phyloP scores from a whole-genome alignment of 495 filamentous ascomycete species.

The Cairneyella variabilis region DNA sequence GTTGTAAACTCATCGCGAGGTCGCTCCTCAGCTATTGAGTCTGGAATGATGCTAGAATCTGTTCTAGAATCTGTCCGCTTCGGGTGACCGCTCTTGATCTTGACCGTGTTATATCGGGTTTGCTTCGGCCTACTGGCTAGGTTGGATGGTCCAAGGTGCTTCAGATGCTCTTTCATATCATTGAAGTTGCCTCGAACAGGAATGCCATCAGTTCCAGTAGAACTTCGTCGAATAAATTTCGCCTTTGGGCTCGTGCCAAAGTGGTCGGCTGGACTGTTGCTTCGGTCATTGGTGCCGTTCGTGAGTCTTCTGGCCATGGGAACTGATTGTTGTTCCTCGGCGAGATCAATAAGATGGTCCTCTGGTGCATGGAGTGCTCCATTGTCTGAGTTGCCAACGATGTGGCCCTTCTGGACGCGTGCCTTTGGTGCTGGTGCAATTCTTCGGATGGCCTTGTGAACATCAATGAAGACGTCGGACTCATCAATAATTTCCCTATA shows the following conservation, averaged over 20 bases:
- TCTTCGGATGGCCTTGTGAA: slow-evolving; percentile 92
- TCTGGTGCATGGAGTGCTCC: slow-evolving; percentile 4
- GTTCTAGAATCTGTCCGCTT: slow-evolving; percentile 7
- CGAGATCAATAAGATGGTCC: slow-evolving; percentile 35
- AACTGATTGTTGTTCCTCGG: slow-evolving; percentile 18
- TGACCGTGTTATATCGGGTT: slow-evolving; percentile 84
- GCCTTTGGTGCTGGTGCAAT: slow-evolving; percentile 28
- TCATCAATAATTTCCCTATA: slow-evolving; percentile 69
- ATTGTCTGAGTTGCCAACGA: slow-evolving; percentile 13
- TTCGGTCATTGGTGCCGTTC: slow-evolving; percentile 5
- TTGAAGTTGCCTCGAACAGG: slow-evolving; percentile 48
- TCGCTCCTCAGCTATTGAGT: slow-evolving; percentile 21
- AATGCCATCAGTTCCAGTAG: slow-evolving; percentile 43
- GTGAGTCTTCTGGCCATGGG: neutral
- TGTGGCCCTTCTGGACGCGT: slow-evolving; percentile 22
- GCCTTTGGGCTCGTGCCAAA: slow-evolving; percentile 29
- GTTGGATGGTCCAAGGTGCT: slow-evolving; percentile 90
- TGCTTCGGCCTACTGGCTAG: slow-evolving; percentile 75
- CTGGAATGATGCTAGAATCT: slow-evolving; percentile 10
- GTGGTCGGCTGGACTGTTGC: slow-evolving; percentile 7
- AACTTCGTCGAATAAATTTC: slow-evolving; percentile 54
- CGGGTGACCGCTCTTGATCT: slow-evolving; percentile 69
- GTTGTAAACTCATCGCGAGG: slow-evolving; percentile 25
- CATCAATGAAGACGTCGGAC: slow-evolving; percentile 90
- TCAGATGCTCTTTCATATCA: slow-evolving; percentile 79